A percentile compares a stretch with the other conserved stretches of the same genome.
Conservation (phyloP, 2,329 filamentous ascomycete species). For the Microdochium paspali region DNA sequence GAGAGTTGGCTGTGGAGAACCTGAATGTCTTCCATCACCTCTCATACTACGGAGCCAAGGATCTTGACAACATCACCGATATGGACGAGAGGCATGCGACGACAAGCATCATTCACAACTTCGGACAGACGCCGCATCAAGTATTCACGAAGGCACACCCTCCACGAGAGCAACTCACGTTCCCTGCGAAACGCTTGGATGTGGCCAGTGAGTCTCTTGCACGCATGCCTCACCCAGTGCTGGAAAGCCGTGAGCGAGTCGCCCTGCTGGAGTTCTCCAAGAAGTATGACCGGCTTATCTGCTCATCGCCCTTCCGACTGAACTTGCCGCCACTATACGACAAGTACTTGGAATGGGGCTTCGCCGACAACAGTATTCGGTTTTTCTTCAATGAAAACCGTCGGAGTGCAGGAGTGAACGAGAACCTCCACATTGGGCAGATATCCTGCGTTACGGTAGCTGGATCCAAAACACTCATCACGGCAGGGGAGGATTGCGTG, state of each 20-base stretch:
- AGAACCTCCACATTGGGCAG: conserved; percentile 88
- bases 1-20: conserved; percentile 82
- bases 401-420: conserved; percentile 77
- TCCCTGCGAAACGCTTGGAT: conserved; percentile 64
- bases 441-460: conserved; percentile 77
- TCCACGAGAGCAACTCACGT: conserved; percentile 57
- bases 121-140: conserved; percentile 94
- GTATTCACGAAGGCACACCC: conserved; percentile 80
- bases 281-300: conserved; percentile 75
- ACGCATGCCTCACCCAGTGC: conserved; percentile 67
- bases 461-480: conserved; percentile 84
- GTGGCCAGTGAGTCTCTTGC: conserved; percentile 67
- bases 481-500: conserved; percentile 85
- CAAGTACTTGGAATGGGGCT: conserved; percentile 93
- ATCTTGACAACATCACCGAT: conserved; percentile 85
- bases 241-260: conserved; percentile 71
- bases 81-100: conserved; percentile 78
- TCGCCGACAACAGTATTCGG: conserved; percentile 82
- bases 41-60: conserved; percentile 88
- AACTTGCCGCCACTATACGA: conserved; percentile 83
- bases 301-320: conserved; percentile 72
- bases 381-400: conserved; percentile 82
- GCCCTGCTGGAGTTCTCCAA: conserved; percentile 68
- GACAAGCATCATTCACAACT: conserved; percentile 96
- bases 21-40: conserved; percentile 95